Base-by-base conservation (phyloP, 208 protist species). In the Leishmania tropica region DNA sequence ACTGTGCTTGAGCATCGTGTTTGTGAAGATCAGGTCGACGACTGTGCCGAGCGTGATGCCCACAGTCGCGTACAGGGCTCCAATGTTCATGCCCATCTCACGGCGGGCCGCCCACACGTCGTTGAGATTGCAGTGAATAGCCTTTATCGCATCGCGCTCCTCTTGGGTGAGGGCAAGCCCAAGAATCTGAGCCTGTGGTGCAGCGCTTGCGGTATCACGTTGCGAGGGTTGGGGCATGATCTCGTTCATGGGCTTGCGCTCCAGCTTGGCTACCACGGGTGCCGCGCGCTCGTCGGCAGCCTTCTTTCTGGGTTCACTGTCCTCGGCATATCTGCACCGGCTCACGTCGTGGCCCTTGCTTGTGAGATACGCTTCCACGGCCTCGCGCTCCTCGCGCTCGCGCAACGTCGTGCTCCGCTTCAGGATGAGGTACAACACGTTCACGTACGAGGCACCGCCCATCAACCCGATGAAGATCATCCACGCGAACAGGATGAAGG, bases 381-480 rank as follows among this genome's bases (percentile, higher is more conserved):
- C 45, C 28, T n/a, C 76, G 53, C 81, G 24, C 67, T 89, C 82
- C 74, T 93, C 85, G 37, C 81, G 54, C 71, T 85, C 64, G 53
- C 90, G 85, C 83, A 90, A 83, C 11, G 60, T 31, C 21, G 80
- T 45, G 40, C 86, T 84, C 7, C 84, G 82, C 60, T 87, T 81
- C 19, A 98, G 81, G 56, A 98, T 93, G 31, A 97, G 83, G 79
- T 95, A 98, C 65, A 98, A 98, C 28, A 93, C 87, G 83, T 98
- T 98, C 19, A 98, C 96, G 84, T 98, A 98, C 13, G 91, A 96
- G 10, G 94, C 92, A 51, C 96, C 96, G 58, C 96, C 95, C 31
- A 98, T 75, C 15, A 98, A 82, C 35, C 96, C 96, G 47, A 97
- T 93, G 70, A 94, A 97, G n/a, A 98, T 37, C 96, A 98, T 98